These are phyloP conservation scores for Punctularia strigosozonata DNA, from an alignment of 768 basidiomycete species.

Conservation along the genomic window DNA sequence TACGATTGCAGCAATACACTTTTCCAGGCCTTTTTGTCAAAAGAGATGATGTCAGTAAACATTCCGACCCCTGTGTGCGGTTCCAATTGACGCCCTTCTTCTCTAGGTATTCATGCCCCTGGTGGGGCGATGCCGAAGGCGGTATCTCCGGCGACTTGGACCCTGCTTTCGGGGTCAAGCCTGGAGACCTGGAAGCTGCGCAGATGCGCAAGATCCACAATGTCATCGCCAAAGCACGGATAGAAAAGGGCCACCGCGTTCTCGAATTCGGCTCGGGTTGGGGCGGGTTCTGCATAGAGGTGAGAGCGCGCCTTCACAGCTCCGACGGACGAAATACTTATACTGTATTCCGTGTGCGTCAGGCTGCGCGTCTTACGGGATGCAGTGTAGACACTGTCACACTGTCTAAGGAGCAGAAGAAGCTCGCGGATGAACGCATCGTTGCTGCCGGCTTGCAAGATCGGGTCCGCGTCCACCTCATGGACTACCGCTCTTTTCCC, in stretches of 20 bases:
- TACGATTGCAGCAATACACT: slow-evolving; percentile 29
- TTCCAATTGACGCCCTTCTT: too few species aligned
- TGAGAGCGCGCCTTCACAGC: slow-evolving; percentile 18
- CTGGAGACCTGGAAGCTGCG: slow-evolving; percentile 65
- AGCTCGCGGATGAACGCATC: slow-evolving; percentile 77
- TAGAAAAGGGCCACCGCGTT: slow-evolving; percentile 69
- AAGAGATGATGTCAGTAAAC: neutral
- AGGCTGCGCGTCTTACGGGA: slow-evolving; percentile 57
- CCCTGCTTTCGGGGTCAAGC: too few species aligned
- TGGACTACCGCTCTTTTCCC: slow-evolving; percentile 88
- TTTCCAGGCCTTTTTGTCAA: slow-evolving; percentile 16
- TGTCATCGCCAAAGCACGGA: slow-evolving; percentile 67
- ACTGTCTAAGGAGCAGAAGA: slow-evolving; percentile 78
- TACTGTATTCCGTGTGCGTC: neutral
- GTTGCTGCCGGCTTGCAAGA: slow-evolving; percentile 55
- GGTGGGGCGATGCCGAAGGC: slow-evolving; percentile 73
- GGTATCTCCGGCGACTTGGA: slow-evolving; percentile 63
- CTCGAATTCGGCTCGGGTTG: slow-evolving; percentile 89
- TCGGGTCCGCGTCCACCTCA: slow-evolving; percentile 72
- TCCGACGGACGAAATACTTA: neutral
- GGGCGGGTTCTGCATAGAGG: slow-evolving; percentile 86
- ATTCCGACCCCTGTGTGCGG: too few species aligned
- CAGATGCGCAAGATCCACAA: slow-evolving; percentile 77
- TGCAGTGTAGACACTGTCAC: slow-evolving; percentile 89
- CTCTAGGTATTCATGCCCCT: slow-evolving; percentile 82